phyloP scores from a whole-genome alignment of 371 early-diverging fungal genomes.

The Mucor irregularis region DNA sequence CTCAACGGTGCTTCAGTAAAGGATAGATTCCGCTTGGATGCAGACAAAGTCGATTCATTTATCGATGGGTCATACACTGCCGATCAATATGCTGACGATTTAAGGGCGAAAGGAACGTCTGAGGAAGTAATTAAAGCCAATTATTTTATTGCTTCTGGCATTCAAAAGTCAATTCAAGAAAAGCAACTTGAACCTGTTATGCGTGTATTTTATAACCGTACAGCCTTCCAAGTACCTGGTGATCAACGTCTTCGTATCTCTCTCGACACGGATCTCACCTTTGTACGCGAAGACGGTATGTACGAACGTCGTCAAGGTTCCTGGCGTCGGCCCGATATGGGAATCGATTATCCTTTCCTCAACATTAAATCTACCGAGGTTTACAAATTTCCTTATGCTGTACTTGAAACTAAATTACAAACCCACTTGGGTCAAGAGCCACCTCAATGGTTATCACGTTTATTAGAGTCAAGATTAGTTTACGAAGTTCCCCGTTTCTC shows the following conservation, averaged over 20 bases:
- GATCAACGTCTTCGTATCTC: slow-evolving; percentile 95
- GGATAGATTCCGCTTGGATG: slow-evolving; percentile 91
- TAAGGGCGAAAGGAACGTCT: slow-evolving; percentile 72
- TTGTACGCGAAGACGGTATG: slow-evolving; percentile 93
- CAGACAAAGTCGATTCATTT: slow-evolving; percentile 85
- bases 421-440: slow-evolving; percentile 89
- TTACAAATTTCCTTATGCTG: slow-evolving; percentile 46
- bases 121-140: slow-evolving; percentile 76
- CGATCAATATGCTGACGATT: slow-evolving; percentile 72
- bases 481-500: slow-evolving; percentile 98
- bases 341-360: slow-evolving; percentile 86
- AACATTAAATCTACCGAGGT: slow-evolving; percentile 70
- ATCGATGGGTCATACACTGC: slow-evolving; percentile 80
- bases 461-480: slow-evolving; percentile 87
- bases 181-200: slow-evolving; percentile 84
- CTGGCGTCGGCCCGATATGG: slow-evolving; percentile 93
- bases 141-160: slow-evolving; percentile 74
- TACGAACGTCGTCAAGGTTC: slow-evolving; percentile 63
- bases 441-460: slow-evolving; percentile 93
- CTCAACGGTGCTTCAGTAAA: slow-evolving; percentile 98
- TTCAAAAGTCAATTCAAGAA: slow-evolving; percentile 77
- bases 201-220: slow-evolving; percentile 97
- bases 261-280: slow-evolving; percentile 96
- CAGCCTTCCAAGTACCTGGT: slow-evolving; percentile 98
- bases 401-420: slow-evolving; percentile 86